Conservation (phyloP, 108 stramenopile species). For the Thalassiosira profunda region DNA sequence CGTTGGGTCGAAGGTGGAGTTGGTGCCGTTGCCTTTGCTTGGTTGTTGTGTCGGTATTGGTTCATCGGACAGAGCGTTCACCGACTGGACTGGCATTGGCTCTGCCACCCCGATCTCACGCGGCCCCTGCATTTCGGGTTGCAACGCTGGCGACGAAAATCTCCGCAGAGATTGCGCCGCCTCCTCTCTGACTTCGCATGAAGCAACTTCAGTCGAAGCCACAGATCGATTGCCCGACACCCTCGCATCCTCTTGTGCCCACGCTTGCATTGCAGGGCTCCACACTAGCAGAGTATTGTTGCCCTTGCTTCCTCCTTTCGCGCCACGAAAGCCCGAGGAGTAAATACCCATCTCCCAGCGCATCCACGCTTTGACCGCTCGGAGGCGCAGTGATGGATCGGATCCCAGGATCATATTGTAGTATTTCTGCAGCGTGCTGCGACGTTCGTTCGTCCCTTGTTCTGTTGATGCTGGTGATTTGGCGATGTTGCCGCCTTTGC, state of each 20-base stretch:
- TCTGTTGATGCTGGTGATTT: background rate
- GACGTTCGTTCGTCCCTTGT: constrained; percentile 11
- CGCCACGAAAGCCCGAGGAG: constrained; percentile 16
- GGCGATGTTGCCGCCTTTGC: constrained; percentile 15
- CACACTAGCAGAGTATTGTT: constrained; percentile 32
- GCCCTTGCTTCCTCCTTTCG: background rate
- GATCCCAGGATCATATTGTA: constrained; percentile 54
- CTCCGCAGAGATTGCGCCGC: constrained; percentile 28
- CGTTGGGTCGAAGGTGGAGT: constrained; percentile 28
- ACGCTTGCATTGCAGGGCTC: constrained; percentile 21
- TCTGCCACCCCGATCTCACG: constrained; percentile 1
- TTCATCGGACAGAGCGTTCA: background rate
- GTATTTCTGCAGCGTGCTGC: constrained; percentile 56
- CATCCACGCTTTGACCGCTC: constrained; percentile 63
- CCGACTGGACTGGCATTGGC: constrained; percentile 8
- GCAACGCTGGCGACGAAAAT: constrained; percentile 24
- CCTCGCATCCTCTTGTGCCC: constrained; percentile 45
- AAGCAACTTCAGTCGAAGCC: constrained; percentile 10
- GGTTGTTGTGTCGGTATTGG: background rate
- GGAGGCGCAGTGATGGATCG: constrained; percentile 36
- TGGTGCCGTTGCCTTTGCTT: background rate
- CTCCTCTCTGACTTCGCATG: background rate
- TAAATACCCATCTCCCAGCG: constrained; percentile 67
- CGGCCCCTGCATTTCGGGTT: background rate
- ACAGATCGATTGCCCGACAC: constrained; percentile 27